Percentiles rank a stretch among this genome's conserved stretches.
phyloP scores from a whole-genome alignment of 1,284 basidiomycete genomes.

The Gymnopus androsaceus region DNA sequence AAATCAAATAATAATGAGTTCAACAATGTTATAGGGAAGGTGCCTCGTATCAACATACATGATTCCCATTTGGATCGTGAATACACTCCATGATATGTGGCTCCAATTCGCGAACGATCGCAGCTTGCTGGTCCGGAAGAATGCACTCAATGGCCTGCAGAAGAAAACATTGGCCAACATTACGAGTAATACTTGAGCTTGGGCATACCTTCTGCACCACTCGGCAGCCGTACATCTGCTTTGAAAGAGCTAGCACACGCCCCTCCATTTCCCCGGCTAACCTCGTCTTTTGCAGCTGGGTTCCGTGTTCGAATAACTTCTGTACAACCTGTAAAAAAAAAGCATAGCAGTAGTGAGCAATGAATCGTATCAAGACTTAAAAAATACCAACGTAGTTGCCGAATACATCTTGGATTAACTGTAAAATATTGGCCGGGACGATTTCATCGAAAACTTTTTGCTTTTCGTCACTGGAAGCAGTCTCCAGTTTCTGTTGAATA shows the following conservation, averaged over 20 bases:
- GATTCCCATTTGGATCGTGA: slow-evolving; percentile 93
- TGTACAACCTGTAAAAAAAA: slow-evolving; percentile 74
- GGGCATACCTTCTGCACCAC: slow-evolving; percentile 77
- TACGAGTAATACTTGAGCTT: no score
- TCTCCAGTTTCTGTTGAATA: slow-evolving; percentile 85
- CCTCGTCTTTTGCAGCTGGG: slow-evolving; percentile 70
- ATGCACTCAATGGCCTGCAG: slow-evolving; percentile 83
- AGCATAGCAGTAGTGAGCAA: slow-evolving; percentile 7
- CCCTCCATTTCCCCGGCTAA: slow-evolving; percentile 79
- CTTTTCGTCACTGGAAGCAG: slow-evolving; percentile 76
- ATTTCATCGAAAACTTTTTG: slow-evolving; percentile 91
- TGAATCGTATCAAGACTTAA: not conserved
- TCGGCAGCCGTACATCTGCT: slow-evolving; percentile 97
- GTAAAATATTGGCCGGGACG: slow-evolving; percentile 72
- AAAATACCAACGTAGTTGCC: slow-evolving; percentile 83
- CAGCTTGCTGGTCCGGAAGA: slow-evolving; percentile 73
- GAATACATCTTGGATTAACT: slow-evolving; percentile 92
- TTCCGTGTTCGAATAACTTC: slow-evolving; percentile 92
- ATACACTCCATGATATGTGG: slow-evolving; percentile 85
- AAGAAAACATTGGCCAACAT: slow-evolving; percentile 11
- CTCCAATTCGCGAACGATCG: slow-evolving; percentile 81
- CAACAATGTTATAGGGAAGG: not conserved
- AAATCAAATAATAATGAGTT: slow-evolving; percentile 17
- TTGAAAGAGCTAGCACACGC: slow-evolving; percentile 76
- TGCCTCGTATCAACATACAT: slow-evolving; percentile 63